These are phyloP conservation scores for Stagonosporopsis vannaccii DNA, from an alignment of 2,329 filamentous ascomycete genomes.

Conservation along the genomic window DNA sequence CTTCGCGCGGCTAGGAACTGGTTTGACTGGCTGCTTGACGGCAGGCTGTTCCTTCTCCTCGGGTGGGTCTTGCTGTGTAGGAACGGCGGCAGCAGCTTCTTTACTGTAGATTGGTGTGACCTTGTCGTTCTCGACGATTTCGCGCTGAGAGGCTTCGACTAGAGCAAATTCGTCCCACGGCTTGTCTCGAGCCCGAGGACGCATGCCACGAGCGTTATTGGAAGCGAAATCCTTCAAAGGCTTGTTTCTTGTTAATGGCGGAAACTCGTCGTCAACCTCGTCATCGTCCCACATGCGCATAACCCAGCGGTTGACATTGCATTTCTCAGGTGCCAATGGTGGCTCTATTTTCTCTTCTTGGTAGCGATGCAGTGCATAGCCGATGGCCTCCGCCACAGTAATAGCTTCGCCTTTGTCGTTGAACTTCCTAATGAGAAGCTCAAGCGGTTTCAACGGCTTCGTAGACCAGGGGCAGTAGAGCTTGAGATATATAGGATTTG, in stretches of 20 bases:
- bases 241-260: slow-evolving; percentile 76
- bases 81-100: slow-evolving; percentile 52
- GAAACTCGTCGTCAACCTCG: slow-evolving; percentile 86
- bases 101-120: slow-evolving; percentile 72
- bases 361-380: slow-evolving; percentile 79
- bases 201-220: slow-evolving; percentile 74
- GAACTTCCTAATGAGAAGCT: slow-evolving; percentile 74
- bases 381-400: slow-evolving; percentile 81
- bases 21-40: slow-evolving; percentile 27
- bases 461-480: slow-evolving; percentile 78
- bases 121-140: slow-evolving; percentile 73
- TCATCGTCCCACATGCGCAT: slow-evolving; percentile 84
- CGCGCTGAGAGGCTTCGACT: slow-evolving; percentile 72
- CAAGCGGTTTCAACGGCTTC: slow-evolving; percentile 69
- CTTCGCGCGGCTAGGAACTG: slow-evolving; percentile 43
- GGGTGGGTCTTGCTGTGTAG: slow-evolving; percentile 37
- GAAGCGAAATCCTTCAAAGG: slow-evolving; percentile 78
- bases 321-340: slow-evolving; percentile 67
- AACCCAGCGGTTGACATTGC: slow-evolving; percentile 83
- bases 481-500: slow-evolving; percentile 74
- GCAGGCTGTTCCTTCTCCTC: slow-evolving; percentile 28
- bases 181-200: slow-evolving; percentile 73
- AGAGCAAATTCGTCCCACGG: slow-evolving; percentile 85
- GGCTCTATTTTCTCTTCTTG: slow-evolving; percentile 78
- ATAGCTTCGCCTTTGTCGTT: slow-evolving; percentile 74